Conservation (phyloP, 352 stramenopile species). For the Pythium insidiosum region DNA sequence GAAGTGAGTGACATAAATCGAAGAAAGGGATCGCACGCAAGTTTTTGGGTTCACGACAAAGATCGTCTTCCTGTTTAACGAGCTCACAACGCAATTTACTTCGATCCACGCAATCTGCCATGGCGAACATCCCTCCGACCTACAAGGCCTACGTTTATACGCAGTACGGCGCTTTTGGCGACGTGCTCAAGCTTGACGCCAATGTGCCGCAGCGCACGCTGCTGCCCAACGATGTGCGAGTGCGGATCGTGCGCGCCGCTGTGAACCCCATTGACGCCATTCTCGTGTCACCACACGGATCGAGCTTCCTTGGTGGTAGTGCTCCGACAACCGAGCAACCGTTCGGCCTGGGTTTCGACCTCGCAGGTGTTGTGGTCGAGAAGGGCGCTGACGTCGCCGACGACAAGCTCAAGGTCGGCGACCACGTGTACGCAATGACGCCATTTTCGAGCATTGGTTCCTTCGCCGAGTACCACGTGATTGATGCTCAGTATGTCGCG, state of each 20-base stretch:
- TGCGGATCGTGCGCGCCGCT: too few species aligned
- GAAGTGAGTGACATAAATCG: too few species aligned
- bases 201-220: slow-evolving; percentile 12
- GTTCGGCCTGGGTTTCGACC: slow-evolving; percentile 27
- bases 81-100: too few species aligned
- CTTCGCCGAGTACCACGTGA: too few species aligned
- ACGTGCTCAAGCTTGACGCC: slow-evolving; percentile 20
- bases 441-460: too few species aligned
- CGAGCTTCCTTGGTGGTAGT: slow-evolving; percentile 7
- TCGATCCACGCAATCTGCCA: too few species aligned
- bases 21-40: too few species aligned
- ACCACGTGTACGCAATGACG: too few species aligned
- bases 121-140: slow-evolving; percentile 4
- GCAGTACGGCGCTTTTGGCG: slow-evolving; percentile 17
- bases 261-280: slow-evolving; percentile 27
- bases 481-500: slow-evolving; percentile 28
- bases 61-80: too few species aligned
- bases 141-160: slow-evolving; percentile 26
- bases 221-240: slow-evolving; percentile 14
- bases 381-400: slow-evolving; percentile 18
- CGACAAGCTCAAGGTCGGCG: too few species aligned
- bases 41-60: too few species aligned
- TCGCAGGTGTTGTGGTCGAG: slow-evolving; percentile 23
- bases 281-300: slow-evolving; percentile 3
- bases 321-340: slow-evolving; percentile 17